Conservation (phyloP, 345 rosid species). For the Microthlaspi erraticum region DNA sequence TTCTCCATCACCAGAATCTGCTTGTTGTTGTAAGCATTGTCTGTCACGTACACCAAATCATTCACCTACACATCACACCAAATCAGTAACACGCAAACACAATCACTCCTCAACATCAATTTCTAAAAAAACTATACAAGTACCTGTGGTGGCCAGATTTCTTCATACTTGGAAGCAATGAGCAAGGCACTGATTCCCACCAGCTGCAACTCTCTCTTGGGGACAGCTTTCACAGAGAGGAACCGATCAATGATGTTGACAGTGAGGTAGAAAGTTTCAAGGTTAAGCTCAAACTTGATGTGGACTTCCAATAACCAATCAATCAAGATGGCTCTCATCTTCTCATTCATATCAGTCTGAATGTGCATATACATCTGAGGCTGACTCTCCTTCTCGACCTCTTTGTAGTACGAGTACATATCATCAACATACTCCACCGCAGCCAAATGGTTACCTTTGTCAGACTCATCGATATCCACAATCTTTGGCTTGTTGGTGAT, state of each 20-base stretch:
- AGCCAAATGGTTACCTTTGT: conserved; percentile 67
- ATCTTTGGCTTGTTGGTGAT: conserved; percentile 53
- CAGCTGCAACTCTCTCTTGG: conserved; percentile 77
- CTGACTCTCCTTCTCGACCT: conserved; percentile 63
- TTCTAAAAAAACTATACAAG: neutral
- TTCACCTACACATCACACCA: conserved; percentile 51
- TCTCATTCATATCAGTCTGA: conserved; percentile 75
- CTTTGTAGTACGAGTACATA: conserved; percentile 79
- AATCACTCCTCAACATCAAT: neutral
- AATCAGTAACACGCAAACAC: neutral
- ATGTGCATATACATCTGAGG: conserved; percentile 67
- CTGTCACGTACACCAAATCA: conserved; percentile 87
- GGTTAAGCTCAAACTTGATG: conserved; percentile 78
- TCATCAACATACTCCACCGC: conserved; percentile 91
- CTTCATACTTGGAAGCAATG: conserved; percentile 93
- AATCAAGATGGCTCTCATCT: conserved; percentile 83
- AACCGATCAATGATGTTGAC: conserved; percentile 79
- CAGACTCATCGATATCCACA: conserved; percentile 70
- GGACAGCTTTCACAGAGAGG: conserved; percentile 64
- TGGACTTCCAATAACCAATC: conserved; percentile 95
- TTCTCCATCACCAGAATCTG: conserved; percentile 87
- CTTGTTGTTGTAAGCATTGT: conserved; percentile 74
- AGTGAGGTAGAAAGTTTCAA: conserved; percentile 84
- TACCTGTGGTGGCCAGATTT: conserved; percentile 92
- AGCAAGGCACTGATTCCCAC: conserved; percentile 87